Evolutionary conservation across 768 basidiomycete genomes (phyloP).

Genomic region (Boletus reticuloceps): DNA sequence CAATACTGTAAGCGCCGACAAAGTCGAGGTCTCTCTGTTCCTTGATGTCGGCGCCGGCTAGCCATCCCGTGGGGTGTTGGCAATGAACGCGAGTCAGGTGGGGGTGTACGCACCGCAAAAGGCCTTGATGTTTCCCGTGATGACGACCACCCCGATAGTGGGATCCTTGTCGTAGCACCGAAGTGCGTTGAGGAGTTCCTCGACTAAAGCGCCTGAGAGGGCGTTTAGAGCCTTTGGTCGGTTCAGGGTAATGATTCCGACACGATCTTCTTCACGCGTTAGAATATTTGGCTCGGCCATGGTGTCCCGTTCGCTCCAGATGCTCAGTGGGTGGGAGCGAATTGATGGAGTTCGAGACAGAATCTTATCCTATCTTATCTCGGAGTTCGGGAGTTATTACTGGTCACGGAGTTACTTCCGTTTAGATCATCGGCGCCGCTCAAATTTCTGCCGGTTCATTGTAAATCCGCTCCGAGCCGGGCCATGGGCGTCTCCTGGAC

Average conservation of each 20-base stretch:
- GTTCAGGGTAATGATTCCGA: constrained; percentile 72
- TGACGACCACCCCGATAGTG: constrained; percentile 76
- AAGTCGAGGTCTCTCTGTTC: constrained; percentile 90
- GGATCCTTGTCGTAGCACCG: constrained; percentile 65
- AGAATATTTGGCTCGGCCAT: constrained; percentile 27
- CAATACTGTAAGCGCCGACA: constrained; percentile 41
- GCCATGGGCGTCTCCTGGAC: no score
- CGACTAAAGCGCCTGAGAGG: constrained; percentile 71
- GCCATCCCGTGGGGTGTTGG: background rate
- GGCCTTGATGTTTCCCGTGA: constrained; percentile 86
- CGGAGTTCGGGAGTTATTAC: background rate
- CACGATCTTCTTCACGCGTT: constrained; percentile 19
- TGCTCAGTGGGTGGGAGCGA: background rate
- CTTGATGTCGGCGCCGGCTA: constrained; percentile 94
- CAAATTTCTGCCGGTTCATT: no score
- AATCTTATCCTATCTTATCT: constrained; percentile 16
- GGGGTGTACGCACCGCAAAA: constrained; percentile 40
- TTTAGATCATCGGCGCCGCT: no score
- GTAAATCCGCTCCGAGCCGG: no score
- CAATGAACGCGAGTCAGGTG: background rate
- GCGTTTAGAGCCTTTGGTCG: constrained; percentile 88
- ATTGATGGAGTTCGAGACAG: background rate
- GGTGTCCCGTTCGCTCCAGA: background rate
- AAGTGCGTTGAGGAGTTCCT: constrained; percentile 76
- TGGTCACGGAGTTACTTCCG: no score